A percentile compares a stretch with the other conserved stretches of the same genome.
Evolutionary conservation across 2,329 filamentous ascomycete species (phyloP).

Genomic region (Corinectria fuckeliana): DNA sequence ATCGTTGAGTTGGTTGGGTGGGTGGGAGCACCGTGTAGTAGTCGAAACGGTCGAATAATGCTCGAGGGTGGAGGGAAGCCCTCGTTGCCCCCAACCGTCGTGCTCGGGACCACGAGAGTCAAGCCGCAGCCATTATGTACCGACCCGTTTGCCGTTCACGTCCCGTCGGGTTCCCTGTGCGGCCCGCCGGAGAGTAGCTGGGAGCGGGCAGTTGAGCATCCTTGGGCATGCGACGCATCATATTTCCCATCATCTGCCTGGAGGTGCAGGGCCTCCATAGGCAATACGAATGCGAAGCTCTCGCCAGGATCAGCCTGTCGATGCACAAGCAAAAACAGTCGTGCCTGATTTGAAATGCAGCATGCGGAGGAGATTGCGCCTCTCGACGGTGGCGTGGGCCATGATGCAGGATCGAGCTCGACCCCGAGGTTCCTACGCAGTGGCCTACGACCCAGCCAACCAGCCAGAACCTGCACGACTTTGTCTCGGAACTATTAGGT

Average conservation of each 20-base stretch:
- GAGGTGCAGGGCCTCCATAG: background rate
- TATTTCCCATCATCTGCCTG: too few species aligned
- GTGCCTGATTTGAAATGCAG: background rate
- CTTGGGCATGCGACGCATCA: constrained; percentile 5
- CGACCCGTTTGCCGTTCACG: background rate
- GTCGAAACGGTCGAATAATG: background rate
- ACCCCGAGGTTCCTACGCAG: background rate
- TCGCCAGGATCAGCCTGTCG: background rate
- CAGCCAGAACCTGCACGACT: background rate
- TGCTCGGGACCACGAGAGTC: background rate
- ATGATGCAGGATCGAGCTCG: background rate
- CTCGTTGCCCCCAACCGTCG: too few species aligned
- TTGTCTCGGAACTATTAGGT: too few species aligned
- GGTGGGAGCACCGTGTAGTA: background rate
- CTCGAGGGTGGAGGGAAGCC: background rate
- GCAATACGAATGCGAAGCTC: background rate
- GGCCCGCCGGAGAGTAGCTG: background rate
- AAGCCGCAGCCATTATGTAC: too few species aligned
- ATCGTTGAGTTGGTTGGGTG: constrained; percentile 5
- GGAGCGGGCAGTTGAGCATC: background rate
- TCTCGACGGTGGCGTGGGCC: too few species aligned
- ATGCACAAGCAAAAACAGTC: background rate
- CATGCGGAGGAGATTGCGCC: background rate
- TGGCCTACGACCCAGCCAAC: background rate
- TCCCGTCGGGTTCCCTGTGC: background rate